A percentile compares a stretch with the other conserved stretches of the same genome.
These are phyloP conservation scores for Ustilago crameri DNA, from an alignment of 1,284 basidiomycete species.

Conservation along the genomic window DNA sequence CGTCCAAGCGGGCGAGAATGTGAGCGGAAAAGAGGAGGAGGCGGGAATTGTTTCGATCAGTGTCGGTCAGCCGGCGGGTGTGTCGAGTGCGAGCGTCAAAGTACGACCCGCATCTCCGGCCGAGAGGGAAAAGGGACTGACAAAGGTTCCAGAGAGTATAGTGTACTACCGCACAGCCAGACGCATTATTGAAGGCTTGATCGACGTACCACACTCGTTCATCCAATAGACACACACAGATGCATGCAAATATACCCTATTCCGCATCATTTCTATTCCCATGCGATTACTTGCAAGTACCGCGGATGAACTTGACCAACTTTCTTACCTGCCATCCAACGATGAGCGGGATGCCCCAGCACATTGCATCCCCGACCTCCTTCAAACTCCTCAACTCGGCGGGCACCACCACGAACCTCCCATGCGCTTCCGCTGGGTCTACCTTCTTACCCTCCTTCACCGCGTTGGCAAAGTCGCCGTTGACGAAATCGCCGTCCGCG, in stretches of 20 bases:
- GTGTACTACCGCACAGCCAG: conserved; percentile 59
- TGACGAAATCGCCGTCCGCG: conserved; percentile 63
- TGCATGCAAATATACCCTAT: neutral
- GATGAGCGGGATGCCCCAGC: conserved; percentile 42
- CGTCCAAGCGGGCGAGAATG: conserved; percentile 2
- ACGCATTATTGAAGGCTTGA: conserved; percentile 54
- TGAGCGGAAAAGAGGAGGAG: neutral
- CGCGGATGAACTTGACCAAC: conserved; percentile 21
- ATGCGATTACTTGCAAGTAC: neutral
- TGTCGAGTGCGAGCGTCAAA: conserved; percentile 52
- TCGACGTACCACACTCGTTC: conserved; percentile 31
- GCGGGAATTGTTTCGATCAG: conserved; percentile 41
- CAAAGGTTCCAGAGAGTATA: conserved; percentile 34
- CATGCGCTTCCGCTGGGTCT: conserved; percentile 5
- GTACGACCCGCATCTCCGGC: neutral
- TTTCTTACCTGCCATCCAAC: conserved; percentile 17
- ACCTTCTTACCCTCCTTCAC: conserved; percentile 6
- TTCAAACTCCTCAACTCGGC: conserved; percentile 39
- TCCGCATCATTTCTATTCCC: too few species aligned
- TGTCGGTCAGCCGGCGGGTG: conserved; percentile 65
- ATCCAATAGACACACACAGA: conserved; percentile 4
- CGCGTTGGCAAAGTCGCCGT: conserved; percentile 30
- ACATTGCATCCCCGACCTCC: conserved; percentile 49
- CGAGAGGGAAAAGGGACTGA: conserved; percentile 4
- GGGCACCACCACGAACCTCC: conserved; percentile 46